Evolutionary conservation across 2,329 filamentous ascomycete genomes (phyloP).

Genomic region (Colletotrichum orbiculare): DNA sequence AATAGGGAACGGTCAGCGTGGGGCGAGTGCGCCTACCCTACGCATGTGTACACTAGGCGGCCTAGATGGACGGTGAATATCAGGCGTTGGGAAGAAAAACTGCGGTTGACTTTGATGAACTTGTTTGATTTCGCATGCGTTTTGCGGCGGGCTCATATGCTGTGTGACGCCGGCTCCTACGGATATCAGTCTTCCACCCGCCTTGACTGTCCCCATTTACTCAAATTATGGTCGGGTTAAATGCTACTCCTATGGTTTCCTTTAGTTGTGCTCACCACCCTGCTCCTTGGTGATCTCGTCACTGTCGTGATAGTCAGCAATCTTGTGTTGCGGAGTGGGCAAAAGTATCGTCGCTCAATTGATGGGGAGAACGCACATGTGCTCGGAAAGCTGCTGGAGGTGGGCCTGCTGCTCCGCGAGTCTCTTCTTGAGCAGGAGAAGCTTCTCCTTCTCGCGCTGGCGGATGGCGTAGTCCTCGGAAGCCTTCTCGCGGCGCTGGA

Average conservation of each 20-base stretch:
- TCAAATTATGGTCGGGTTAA: conserved; percentile 1
- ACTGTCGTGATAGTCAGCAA: conserved; percentile 54
- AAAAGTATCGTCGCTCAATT: conserved; percentile 3
- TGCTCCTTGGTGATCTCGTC: conserved; percentile 81
- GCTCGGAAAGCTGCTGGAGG: conserved; percentile 84
- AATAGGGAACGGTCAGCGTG: conserved; percentile 27
- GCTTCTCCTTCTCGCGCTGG: conserved; percentile 91
- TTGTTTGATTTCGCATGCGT: conserved; percentile 3
- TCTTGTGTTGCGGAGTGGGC: background rate
- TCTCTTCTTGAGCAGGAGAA: conserved; percentile 78
- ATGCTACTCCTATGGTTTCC: conserved; percentile 2
- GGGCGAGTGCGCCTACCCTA: conserved; percentile 37
- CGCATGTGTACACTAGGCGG: conserved; percentile 53
- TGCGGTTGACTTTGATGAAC: conserved; percentile 33
- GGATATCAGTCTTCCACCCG: conserved; percentile 24
- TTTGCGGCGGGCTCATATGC: background rate
- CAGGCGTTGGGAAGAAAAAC: conserved; percentile 13
- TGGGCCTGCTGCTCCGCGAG: conserved; percentile 83
- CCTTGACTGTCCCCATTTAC: conserved; percentile 5
- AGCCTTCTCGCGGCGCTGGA: conserved; percentile 91
- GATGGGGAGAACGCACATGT: conserved; percentile 73
- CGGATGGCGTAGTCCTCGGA: conserved; percentile 87
- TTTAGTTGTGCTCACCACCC: conserved; percentile 74
- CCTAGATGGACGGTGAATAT: conserved; percentile 41
- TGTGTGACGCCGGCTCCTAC: conserved; percentile 10